phyloP scores from a whole-genome alignment of 257 asterid species.

The Salvia miltiorrhiza region DNA sequence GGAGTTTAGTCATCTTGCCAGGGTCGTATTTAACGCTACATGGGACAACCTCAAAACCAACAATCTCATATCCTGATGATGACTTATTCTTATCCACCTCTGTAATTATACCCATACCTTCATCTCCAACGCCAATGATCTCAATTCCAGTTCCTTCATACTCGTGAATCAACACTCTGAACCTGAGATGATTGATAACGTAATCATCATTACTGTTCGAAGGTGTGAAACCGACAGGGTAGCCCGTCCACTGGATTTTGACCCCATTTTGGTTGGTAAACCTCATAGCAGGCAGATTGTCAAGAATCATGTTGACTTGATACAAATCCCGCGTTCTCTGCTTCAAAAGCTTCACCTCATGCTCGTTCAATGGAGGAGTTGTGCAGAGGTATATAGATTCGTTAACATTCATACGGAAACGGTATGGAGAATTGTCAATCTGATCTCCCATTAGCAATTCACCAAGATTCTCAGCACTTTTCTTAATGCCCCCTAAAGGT shows the following conservation, averaged over 20 bases:
- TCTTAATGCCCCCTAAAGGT: slow-evolving; percentile 61
- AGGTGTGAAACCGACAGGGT: slow-evolving; percentile 68
- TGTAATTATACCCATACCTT: slow-evolving; percentile 52
- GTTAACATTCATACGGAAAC: slow-evolving; percentile 57
- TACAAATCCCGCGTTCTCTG: slow-evolving; percentile 68
- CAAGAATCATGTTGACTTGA: slow-evolving; percentile 74
- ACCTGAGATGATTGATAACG: slow-evolving; percentile 62
- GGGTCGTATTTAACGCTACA: slow-evolving; percentile 45
- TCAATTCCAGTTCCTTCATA: slow-evolving; percentile 63
- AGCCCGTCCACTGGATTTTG: slow-evolving; percentile 72
- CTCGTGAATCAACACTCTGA: slow-evolving; percentile 62
- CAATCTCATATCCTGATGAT: slow-evolving; percentile 40
- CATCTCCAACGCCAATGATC: slow-evolving; percentile 66
- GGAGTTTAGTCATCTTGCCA: slow-evolving; percentile 52
- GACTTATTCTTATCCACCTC: slow-evolving; percentile 53
- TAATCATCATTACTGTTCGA: slow-evolving; percentile 52
- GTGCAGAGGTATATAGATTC: slow-evolving; percentile 69
- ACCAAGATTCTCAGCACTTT: slow-evolving; percentile 81
- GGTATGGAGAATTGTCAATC: slow-evolving; percentile 73
- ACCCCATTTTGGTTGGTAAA: slow-evolving; percentile 60
- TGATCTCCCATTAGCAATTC: slow-evolving; percentile 78
- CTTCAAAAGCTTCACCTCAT: slow-evolving; percentile 64
- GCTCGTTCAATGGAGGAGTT: slow-evolving; percentile 44
- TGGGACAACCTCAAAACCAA: slow-evolving; percentile 43
- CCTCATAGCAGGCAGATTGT: slow-evolving; percentile 69